A percentile compares a stretch with the other conserved stretches of the same genome.
Conservation (phyloP, 208 protist species). For the Tritrichomonas musculus region DNA sequence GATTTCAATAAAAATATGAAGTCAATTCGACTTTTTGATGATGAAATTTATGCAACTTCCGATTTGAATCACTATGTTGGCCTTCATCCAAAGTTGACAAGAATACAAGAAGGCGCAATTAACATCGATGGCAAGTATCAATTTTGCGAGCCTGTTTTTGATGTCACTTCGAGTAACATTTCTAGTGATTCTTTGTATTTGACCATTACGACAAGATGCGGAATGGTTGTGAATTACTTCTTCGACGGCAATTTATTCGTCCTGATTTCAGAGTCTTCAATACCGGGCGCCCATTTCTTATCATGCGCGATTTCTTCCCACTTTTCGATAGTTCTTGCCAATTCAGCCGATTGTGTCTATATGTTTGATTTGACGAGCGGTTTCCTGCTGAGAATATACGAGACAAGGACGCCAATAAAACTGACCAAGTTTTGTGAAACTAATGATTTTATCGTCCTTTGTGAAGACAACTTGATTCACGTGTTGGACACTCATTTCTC, state of each 20-base stretch:
- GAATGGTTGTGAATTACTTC: not conserved
- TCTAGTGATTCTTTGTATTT: not conserved
- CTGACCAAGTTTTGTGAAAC: not conserved
- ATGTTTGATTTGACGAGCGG: not conserved
- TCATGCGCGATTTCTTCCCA: not conserved
- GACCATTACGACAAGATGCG: not conserved
- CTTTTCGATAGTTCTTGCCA: not conserved
- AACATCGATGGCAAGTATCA: not conserved
- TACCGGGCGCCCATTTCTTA: not conserved
- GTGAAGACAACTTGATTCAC: not conserved
- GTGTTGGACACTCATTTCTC: not conserved
- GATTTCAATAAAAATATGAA: no score
- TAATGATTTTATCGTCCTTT: not conserved
- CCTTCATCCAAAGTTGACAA: no score
- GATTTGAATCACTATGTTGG: not conserved
- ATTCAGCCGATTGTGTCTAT: not conserved
- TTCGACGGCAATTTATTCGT: not conserved
- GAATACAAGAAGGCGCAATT: not conserved
- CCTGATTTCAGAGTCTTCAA: not conserved
- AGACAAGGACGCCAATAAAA: not conserved
- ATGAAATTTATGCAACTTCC: not conserved
- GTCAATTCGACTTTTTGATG: not conserved
- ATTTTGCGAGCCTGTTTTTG: not conserved
- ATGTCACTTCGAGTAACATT: not conserved
- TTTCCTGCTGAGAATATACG: not conserved